Base-by-base conservation (phyloP, 176 grass and related monocot species). In the Oryza glumipatula region DNA sequence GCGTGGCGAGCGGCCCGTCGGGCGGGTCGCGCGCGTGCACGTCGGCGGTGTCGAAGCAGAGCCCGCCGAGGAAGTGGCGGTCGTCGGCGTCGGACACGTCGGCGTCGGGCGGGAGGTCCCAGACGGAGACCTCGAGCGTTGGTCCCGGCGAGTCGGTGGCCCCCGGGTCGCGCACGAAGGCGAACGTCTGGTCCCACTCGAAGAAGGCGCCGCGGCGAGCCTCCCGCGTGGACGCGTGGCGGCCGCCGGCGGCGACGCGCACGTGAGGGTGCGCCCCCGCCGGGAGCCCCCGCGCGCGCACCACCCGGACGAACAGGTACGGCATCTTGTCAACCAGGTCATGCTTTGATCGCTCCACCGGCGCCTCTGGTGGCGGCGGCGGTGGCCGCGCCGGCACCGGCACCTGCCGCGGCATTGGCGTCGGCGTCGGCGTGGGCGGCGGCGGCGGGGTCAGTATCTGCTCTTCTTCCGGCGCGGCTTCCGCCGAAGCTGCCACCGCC, bases 301-400 rank as follows among this genome's bases (percentile, higher is more conserved):
- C 91, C 73, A 98, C 85, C 7, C 93, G 88, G 12, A 98, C 89
- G 83, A 98, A 98, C 71, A 98, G 45, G 72, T 92, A 98, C 76
- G 85, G 85, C 96, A 98, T 95, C 87, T 95, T 98, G 93, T 98
- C 93, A 4, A 98, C 96, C 26, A 98, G 91, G 21, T 98, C 93
- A 48, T 94, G 92, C 83, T 92, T 94, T 12, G 85, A 84, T 28
- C 79, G 86, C 65, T 94, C 89, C 85, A 84, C 81, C 44, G 85
- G 79, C 78, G 88, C 92, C 14, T 90, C 88, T 26, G 73, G 78
- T 8, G 67, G 66, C 2, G n/a, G 28, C 48, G 73, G 78, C 23
- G 67, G 66, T 3, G n/a, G 28, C 48, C 82, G 83, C 30, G 56
- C 52, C 4, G 83, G 61, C 70, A 88, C 61, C 5, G 74, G 76